These are phyloP conservation scores for Phytophthora melonis DNA, from an alignment of 352 stramenopile genomes.

Conservation along the genomic window DNA sequence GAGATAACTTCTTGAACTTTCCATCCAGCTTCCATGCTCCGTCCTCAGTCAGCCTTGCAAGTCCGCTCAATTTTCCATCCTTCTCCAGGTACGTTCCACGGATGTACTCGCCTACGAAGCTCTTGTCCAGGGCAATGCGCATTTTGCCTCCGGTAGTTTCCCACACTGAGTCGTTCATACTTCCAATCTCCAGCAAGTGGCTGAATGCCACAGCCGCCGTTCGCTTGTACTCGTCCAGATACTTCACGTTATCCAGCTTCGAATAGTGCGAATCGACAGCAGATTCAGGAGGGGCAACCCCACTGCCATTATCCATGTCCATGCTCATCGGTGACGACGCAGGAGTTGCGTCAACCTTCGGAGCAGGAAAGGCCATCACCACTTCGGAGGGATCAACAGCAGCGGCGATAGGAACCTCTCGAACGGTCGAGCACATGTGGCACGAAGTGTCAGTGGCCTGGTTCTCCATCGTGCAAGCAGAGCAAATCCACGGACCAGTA, in stretches of 20 bases:
- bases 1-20: slow-evolving; percentile 70
- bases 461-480: slow-evolving; percentile 88
- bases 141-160: slow-evolving; percentile 78
- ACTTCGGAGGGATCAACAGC: slow-evolving; percentile 45
- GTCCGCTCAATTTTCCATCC: slow-evolving; percentile 70
- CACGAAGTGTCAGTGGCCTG: slow-evolving; percentile 57
- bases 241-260: slow-evolving; percentile 54
- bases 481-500: slow-evolving; percentile 57
- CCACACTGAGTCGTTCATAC: slow-evolving; percentile 59
- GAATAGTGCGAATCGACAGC: slow-evolving; percentile 17
- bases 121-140: slow-evolving; percentile 49
- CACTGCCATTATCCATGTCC: slow-evolving; percentile 40
- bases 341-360: slow-evolving; percentile 33
- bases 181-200: slow-evolving; percentile 38
- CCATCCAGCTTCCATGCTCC: slow-evolving; percentile 76
- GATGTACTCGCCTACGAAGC: slow-evolving; percentile 72
- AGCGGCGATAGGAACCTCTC: slow-evolving; percentile 52
- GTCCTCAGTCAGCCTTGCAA: slow-evolving; percentile 57
- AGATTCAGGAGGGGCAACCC: slow-evolving; percentile 1
- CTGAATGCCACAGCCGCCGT: slow-evolving; percentile 49
- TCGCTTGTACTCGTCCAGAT: slow-evolving; percentile 61
- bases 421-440: slow-evolving; percentile 75
- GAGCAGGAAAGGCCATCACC: slow-evolving; percentile 40
- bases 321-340: slow-evolving; percentile 48
- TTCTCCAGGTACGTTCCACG: slow-evolving; percentile 78